Conservation (phyloP, 441 rosid genomes). For the Gossypium schwendimanii region DNA sequence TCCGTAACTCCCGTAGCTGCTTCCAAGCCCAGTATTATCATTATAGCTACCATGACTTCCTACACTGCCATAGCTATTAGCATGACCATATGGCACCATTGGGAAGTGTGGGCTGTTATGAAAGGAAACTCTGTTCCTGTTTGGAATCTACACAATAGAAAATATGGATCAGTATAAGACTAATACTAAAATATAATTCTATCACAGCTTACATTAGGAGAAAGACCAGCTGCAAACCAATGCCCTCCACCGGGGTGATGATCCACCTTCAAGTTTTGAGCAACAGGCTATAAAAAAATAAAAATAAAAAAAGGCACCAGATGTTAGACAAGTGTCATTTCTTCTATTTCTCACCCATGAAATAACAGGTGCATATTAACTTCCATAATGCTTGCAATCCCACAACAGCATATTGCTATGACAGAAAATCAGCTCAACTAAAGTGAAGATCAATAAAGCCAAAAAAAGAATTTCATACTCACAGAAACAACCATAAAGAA, state of each 20-base stretch:
- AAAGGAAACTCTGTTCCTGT: constrained; percentile 54
- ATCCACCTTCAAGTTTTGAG: constrained; percentile 80
- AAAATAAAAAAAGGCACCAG: neutral
- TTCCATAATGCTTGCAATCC: neutral
- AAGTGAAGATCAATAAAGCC: neutral
- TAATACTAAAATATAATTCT: constrained; percentile 12
- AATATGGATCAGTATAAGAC: constrained; percentile 14
- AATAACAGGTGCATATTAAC: neutral
- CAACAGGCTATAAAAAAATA: constrained; percentile 44
- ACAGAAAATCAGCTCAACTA: neutral
- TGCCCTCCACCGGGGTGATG: constrained; percentile 99
- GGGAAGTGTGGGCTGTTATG: constrained; percentile 87
- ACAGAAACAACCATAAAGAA: neutral
- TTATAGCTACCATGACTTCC: constrained; percentile 97
- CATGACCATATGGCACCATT: constrained; percentile 60
- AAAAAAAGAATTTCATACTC: neutral
- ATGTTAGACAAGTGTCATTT: neutral
- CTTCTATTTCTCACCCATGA: neutral
- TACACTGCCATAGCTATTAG: constrained; percentile 86
- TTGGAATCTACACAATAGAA: constrained; percentile 50
- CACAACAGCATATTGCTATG: neutral
- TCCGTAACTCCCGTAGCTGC: constrained; percentile 94
- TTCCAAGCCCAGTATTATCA: constrained; percentile 72
- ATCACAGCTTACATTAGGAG: constrained; percentile 72
- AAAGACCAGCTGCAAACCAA: constrained; percentile 99